Percentiles rank a stretch among this genome's conserved stretches.
phyloP scores from a whole-genome alignment of 2,329 filamentous ascomycete genomes.

The Clonostachys chloroleuca region DNA sequence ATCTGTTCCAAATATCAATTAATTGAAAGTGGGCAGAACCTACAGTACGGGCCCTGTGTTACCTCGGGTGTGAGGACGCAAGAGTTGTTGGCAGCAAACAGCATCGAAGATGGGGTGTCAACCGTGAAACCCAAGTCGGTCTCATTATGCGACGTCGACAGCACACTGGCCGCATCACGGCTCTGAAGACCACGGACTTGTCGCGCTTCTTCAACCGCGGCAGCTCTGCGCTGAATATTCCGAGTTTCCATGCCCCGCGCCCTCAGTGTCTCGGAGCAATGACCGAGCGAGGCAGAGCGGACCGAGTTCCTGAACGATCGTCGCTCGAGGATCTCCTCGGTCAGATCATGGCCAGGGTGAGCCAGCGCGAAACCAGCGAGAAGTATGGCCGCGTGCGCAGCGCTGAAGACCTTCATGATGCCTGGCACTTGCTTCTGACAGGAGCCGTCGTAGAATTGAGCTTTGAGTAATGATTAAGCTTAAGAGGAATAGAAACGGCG shows the following conservation, averaged over 20 bases:
- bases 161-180: slow-evolving; percentile 21
- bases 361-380: slow-evolving; percentile 13
- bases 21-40: slow-evolving; percentile 1
- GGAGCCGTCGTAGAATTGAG: no score
- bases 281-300: slow-evolving; percentile 33
- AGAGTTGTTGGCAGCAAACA: slow-evolving; percentile 32
- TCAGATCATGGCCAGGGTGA: slow-evolving; percentile 44
- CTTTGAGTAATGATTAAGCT: no score
- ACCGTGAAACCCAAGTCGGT: slow-evolving; percentile 23
- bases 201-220: slow-evolving; percentile 32
- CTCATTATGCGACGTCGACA: slow-evolving; percentile 29
- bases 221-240: slow-evolving; percentile 41
- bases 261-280: slow-evolving; percentile 36
- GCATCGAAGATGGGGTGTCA: slow-evolving; percentile 18
- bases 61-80: slow-evolving; percentile 45
- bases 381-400: no score
- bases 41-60: slow-evolving; percentile 42
- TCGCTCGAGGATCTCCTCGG: slow-evolving; percentile 42
- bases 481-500: no score
- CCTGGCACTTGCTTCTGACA: no score
- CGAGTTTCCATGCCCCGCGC: slow-evolving; percentile 48
- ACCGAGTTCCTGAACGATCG: slow-evolving; percentile 31
- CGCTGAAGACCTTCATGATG: no score
- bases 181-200: slow-evolving; percentile 19
- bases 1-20: neutral